These are phyloP conservation scores for Alternaria postmessia DNA, from an alignment of 2,329 filamentous ascomycete genomes.

Conservation along the genomic window DNA sequence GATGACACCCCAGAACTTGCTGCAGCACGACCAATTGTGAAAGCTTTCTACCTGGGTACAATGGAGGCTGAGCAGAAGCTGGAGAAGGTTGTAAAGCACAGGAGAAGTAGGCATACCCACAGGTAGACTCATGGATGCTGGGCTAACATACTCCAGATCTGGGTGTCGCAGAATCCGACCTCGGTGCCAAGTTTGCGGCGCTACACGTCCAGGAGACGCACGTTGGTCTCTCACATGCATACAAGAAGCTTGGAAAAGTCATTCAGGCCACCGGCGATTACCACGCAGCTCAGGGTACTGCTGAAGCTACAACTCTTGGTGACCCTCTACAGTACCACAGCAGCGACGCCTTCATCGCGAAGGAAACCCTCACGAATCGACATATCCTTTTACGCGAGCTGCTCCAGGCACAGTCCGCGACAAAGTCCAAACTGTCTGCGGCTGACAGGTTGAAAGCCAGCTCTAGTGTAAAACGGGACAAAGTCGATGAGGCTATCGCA, in stretches of 20 bases:
- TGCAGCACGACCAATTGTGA: slow-evolving; percentile 87
- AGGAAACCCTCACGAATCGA: slow-evolving; percentile 96
- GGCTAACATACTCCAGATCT: slow-evolving; percentile 68
- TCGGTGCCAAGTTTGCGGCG: slow-evolving; percentile 85
- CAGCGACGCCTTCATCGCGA: slow-evolving; percentile 95
- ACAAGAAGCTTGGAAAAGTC: slow-evolving; percentile 92
- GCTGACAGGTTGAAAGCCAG: slow-evolving; percentile 88
- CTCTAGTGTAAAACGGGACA: slow-evolving; percentile 87
- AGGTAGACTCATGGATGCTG: background rate
- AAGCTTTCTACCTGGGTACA: slow-evolving; percentile 91
- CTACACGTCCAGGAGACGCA: slow-evolving; percentile 94
- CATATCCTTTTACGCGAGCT: slow-evolving; percentile 96
- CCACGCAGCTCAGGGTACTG: slow-evolving; percentile 94
- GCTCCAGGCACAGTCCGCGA: slow-evolving; percentile 85
- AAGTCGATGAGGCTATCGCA: slow-evolving; percentile 96
- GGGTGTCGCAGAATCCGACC: slow-evolving; percentile 89
- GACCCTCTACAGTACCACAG: slow-evolving; percentile 96
- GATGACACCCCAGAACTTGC: slow-evolving; percentile 96
- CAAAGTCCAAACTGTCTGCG: slow-evolving; percentile 81
- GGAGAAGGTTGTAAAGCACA: slow-evolving; percentile 89
- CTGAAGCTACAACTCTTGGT: slow-evolving; percentile 91
- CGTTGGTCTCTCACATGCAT: slow-evolving; percentile 84
- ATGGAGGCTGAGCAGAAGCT: slow-evolving; percentile 99
- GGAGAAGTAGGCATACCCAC: slow-evolving; percentile 72
- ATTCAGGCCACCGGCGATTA: slow-evolving; percentile 94